phyloP scores from a whole-genome alignment of 805 yeast species.

The Wickerhamomyces kurtzmanii region DNA sequence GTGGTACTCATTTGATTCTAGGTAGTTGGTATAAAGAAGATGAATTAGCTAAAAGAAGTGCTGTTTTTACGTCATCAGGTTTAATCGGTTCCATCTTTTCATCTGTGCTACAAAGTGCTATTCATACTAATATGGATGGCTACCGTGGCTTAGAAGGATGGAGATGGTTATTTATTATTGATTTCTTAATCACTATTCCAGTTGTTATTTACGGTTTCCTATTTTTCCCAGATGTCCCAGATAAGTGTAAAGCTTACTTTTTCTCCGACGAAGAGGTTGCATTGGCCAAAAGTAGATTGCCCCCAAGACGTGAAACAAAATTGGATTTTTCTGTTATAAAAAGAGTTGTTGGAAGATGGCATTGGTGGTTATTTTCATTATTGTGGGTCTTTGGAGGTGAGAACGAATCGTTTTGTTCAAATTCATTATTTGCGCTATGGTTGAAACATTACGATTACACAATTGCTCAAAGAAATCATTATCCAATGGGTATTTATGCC shows the following conservation, averaged over 20 bases:
- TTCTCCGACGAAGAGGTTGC: slow-evolving; percentile 30
- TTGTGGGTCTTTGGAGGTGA: slow-evolving; percentile 45
- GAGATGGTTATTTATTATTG: slow-evolving; percentile 63
- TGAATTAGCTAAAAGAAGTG: slow-evolving; percentile 40
- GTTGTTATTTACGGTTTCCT: slow-evolving; percentile 46
- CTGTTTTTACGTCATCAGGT: slow-evolving; percentile 46
- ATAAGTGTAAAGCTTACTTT: slow-evolving; percentile 28
- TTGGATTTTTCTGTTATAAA: slow-evolving; percentile 26
- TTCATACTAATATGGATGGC: slow-evolving; percentile 35
- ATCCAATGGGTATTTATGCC: slow-evolving; percentile 45
- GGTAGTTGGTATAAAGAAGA: slow-evolving; percentile 43
- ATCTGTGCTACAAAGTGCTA: slow-evolving; percentile 49
- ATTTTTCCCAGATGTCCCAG: slow-evolving; percentile 52
- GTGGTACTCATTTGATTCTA: slow-evolving; percentile 43
- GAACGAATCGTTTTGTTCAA: slow-evolving; percentile 34
- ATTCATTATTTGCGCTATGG: slow-evolving; percentile 39
- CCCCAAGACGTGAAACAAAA: slow-evolving; percentile 25
- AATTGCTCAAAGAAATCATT: slow-evolving; percentile 35
- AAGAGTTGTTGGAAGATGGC: slow-evolving; percentile 43
- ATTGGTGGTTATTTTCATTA: slow-evolving; percentile 42
- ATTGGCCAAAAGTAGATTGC: slow-evolving; percentile 32
- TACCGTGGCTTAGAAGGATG: slow-evolving; percentile 45
- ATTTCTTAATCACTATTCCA: slow-evolving; percentile 48
- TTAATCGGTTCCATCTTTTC: slow-evolving; percentile 45
- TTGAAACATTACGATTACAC: slow-evolving; percentile 29